Evolutionary conservation across 306 rosid genomes (phyloP).

Genomic region (Pyrus bretschneideri): DNA sequence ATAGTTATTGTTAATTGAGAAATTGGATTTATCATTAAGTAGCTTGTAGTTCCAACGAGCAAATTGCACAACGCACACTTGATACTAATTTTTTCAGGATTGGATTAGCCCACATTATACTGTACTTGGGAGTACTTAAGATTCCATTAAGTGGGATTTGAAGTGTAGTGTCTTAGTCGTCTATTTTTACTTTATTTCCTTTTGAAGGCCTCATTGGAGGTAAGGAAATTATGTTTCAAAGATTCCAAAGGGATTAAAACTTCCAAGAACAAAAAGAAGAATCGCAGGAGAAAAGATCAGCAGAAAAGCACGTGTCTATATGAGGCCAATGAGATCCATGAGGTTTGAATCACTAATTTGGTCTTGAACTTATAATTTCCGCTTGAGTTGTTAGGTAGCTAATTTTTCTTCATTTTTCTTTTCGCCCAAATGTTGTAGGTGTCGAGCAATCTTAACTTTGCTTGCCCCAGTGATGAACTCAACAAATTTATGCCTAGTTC

Average conservation of each 20-base stretch:
- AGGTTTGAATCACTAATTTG: constrained; percentile 27
- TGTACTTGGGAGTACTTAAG: background rate
- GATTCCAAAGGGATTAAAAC: constrained; percentile 49
- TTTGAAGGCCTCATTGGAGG: constrained; percentile 17
- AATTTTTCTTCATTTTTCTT: background rate
- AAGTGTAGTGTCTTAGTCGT: constrained; percentile 11
- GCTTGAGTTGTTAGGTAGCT: background rate
- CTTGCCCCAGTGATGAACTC: constrained; percentile 12
- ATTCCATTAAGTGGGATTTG: background rate
- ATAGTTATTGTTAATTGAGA: background rate
- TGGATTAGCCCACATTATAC: background rate
- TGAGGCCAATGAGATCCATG: constrained; percentile 36
- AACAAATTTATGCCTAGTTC: constrained; percentile 27
- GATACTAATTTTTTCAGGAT: background rate
- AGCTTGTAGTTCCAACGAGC: background rate
- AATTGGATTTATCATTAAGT: background rate
- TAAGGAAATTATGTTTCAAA: constrained; percentile 26
- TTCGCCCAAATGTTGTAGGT: background rate
- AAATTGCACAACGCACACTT: background rate
- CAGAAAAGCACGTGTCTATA: constrained; percentile 36
- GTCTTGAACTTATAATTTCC: background rate
- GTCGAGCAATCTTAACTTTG: background rate
- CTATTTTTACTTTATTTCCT: constrained; percentile 12
- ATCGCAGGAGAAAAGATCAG: constrained; percentile 66
- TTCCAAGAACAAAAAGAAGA: constrained; percentile 72